Evolutionary conservation across 2,329 filamentous ascomycete species (phyloP), one percentile per base, ranked within the genome.

Genomic region (Trichoderma aggressivum): DNA sequence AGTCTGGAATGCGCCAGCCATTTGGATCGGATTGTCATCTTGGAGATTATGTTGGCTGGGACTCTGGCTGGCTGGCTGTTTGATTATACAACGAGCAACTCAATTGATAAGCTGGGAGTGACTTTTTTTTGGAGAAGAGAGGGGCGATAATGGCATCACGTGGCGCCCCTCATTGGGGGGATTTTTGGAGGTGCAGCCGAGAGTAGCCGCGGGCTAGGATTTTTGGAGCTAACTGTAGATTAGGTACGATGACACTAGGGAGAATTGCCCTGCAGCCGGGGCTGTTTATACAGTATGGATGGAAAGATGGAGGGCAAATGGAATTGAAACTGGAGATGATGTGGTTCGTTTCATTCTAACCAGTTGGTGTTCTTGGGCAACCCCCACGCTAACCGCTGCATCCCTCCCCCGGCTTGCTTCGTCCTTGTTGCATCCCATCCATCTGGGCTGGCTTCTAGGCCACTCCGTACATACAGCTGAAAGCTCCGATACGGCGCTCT

Each of bases 401-500:
- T 21, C 43, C 16, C 14, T 30, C 43, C 47, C 30, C 30, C 62
- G 62, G 43, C 43, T 53, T 65, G 43, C 43, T 65, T 65, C 43
- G 63, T 59, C 56, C 56, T 59, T 43, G 39, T 43, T n/a, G 39
- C 16, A 34, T 12, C 30, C 12, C 34, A 39, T 43, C 39, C 18
- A n/a, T 10, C 16, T 43, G 39, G 36, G 36, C 18, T 39, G n/a
- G n/a, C n/a, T n/a, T n/a, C n/a, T n/a, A n/a, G n/a, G n/a, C 36
- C 18, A 39, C 36, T 18, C 12, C 12, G 34, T 36, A 36, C 34
- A 36, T 39, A 50, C 18, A 59, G 67, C 71, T 74, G 73, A 75
- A 71, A 65, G 39, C 71, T 74, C 74, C 74, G 73, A 75, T 74
- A 75, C 74, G 74, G 70, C 64, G 39, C 47, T 34, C 34, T n/a